Conservation (phyloP, 148 eudicot species). For the Salicornia ramosissima region DNA sequence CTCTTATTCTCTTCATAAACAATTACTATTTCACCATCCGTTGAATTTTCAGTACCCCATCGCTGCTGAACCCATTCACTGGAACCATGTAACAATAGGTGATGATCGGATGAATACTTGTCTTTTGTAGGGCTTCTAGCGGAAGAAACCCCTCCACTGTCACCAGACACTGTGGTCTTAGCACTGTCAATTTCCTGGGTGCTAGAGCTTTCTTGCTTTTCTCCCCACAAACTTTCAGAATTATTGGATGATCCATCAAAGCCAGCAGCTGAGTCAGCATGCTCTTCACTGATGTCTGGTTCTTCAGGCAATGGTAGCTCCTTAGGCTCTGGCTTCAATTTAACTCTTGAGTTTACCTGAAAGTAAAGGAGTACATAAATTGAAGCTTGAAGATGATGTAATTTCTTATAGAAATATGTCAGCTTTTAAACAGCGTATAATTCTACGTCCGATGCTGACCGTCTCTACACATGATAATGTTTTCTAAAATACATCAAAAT, state of each 20-base stretch:
- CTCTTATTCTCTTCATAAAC: conserved; percentile 62
- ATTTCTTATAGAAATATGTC: neutral
- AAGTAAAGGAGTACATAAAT: conserved; percentile 4
- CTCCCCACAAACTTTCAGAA: conserved; percentile 72
- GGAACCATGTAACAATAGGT: conserved; percentile 34
- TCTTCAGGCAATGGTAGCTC: conserved; percentile 79
- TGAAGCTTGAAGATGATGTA: conserved; percentile 5
- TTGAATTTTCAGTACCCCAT: conserved; percentile 48
- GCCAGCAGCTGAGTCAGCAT: conserved; percentile 55
- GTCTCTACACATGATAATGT: neutral
- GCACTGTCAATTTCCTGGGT: conserved; percentile 66
- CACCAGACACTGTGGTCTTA: conserved; percentile 56
- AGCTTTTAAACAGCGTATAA: neutral
- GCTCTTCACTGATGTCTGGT: conserved; percentile 47
- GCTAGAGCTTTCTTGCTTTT: conserved; percentile 64
- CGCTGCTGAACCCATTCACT: conserved; percentile 45
- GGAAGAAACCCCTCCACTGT: conserved; percentile 34
- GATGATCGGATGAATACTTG: conserved; percentile 46
- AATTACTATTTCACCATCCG: conserved; percentile 52
- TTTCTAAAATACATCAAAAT: too few species aligned
- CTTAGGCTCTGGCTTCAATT: conserved; percentile 46
- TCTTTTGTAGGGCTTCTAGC: conserved; percentile 39
- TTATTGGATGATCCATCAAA: conserved; percentile 72
- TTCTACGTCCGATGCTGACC: neutral
- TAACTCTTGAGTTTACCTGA: conserved; percentile 55